Conservation (phyloP, 2,329 filamentous ascomycete species). For the Dactylellina haptotyla region DNA sequence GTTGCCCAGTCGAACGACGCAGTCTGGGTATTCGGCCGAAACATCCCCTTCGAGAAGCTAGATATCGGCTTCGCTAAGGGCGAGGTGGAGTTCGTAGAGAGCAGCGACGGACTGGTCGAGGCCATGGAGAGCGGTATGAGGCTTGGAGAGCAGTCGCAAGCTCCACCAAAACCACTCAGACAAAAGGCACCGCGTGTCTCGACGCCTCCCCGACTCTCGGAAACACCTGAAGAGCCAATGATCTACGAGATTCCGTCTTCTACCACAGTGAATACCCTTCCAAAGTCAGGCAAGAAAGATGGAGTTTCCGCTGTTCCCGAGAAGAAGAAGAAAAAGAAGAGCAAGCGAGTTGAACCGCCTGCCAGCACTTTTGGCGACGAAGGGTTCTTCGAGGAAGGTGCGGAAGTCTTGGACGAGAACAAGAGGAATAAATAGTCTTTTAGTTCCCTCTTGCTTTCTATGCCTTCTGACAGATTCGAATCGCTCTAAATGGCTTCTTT, state of each 20-base stretch:
- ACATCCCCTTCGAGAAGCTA: constrained; percentile 65
- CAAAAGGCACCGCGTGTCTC: constrained; percentile 17
- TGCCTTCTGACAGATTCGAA: no score
- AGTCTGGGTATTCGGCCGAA: constrained; percentile 68
- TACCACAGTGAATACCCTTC: constrained; percentile 69
- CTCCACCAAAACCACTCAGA: constrained; percentile 1
- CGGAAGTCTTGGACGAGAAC: constrained; percentile 77
- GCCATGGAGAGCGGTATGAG: constrained; percentile 65
- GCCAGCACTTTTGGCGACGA: constrained; percentile 68
- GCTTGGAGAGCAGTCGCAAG: constrained; percentile 27
- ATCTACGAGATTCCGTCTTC: constrained; percentile 71
- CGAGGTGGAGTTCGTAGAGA: constrained; percentile 61
- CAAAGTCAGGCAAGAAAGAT: constrained; percentile 68
- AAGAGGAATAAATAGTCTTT: constrained; percentile 31
- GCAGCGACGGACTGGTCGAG: constrained; percentile 60
- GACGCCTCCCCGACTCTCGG: constrained; percentile 66
- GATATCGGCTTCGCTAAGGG: constrained; percentile 63
- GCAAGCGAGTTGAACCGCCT: constrained; percentile 64
- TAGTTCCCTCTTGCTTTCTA: constrained; percentile 1
- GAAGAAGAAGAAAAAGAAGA: constrained; percentile 73
- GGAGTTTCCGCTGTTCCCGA: constrained; percentile 66
- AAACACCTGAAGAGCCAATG: constrained; percentile 62
- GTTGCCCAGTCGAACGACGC: constrained; percentile 56
- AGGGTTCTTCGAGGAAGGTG: constrained; percentile 91
- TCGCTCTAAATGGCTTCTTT: neutral